phyloP scores from a whole-genome alignment of 148 eudicot species.

The Diospyros lotus region DNA sequence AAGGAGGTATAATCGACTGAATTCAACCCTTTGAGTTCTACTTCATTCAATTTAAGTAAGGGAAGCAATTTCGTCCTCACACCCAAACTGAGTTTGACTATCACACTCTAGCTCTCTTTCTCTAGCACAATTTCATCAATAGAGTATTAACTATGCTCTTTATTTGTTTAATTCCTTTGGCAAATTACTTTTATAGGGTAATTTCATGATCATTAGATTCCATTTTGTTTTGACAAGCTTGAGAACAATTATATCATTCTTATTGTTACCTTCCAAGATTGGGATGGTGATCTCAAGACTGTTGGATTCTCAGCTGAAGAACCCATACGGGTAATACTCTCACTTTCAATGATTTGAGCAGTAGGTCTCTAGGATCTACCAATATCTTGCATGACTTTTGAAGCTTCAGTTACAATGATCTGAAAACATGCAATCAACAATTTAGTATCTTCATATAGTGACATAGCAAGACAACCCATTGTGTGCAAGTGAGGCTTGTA shows the following conservation, averaged over 20 bases:
- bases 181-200: too few species aligned
- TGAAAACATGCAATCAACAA: constrained; percentile 14
- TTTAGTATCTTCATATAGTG: not conserved
- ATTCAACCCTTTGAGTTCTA: too few species aligned
- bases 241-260: not conserved
- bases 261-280: constrained; percentile 54
- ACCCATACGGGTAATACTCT: constrained; percentile 31
- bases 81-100: not conserved
- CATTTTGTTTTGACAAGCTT: not conserved
- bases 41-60: too few species aligned
- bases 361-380: constrained; percentile 31
- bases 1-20: too few species aligned
- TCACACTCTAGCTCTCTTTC: not conserved
- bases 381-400: constrained; percentile 56
- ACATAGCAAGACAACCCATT: not conserved
- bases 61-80: too few species aligned
- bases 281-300: constrained; percentile 48
- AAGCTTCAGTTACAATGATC: constrained; percentile 73
- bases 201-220: not conserved
- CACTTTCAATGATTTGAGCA: constrained; percentile 26
- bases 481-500: too few species aligned
- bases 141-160: not conserved
- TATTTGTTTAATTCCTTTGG: not conserved
- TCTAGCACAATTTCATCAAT: not conserved
- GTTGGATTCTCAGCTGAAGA: constrained; percentile 48